phyloP scores from a whole-genome alignment of 495 filamentous ascomycete species.

The Neurospora tetrasperma region DNA sequence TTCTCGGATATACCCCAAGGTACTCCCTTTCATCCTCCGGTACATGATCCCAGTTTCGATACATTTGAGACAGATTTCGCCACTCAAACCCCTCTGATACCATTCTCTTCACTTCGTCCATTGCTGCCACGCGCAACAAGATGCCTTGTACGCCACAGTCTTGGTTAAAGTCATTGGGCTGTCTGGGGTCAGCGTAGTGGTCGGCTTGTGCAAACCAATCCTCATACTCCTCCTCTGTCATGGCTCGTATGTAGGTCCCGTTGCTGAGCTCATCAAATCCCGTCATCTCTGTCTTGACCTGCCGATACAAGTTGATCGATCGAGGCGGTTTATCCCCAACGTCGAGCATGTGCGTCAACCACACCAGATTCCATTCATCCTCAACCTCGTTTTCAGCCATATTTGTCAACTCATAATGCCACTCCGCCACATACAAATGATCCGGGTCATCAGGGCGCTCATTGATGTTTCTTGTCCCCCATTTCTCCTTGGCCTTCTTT shows the following conservation, averaged over 20 bases:
- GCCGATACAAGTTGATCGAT: not conserved
- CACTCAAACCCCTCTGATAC: not conserved
- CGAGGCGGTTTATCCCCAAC: not conserved
- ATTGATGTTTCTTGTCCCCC: not conserved
- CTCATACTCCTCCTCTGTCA: not conserved
- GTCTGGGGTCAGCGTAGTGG: not conserved
- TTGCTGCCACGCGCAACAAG: not conserved
- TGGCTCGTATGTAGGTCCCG: not conserved
- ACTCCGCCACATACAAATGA: not conserved
- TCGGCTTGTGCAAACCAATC: not conserved
- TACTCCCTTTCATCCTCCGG: not conserved
- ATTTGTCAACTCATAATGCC: not conserved
- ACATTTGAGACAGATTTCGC: not conserved
- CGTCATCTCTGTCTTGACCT: not conserved
- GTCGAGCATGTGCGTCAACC: not conserved
- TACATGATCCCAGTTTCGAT: not conserved
- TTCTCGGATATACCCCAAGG: not conserved
- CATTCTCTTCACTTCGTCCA: not conserved
- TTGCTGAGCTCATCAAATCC: not conserved
- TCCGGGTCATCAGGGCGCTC: not conserved
- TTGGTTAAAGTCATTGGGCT: not conserved
- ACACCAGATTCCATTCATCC: not conserved
- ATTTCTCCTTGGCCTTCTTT: not conserved
- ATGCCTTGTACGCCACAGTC: not conserved
- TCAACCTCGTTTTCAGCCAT: not conserved